Base-by-base conservation (phyloP, 2,329 filamentous ascomycete species). In the Thielaviopsis ethacetica region DNA sequence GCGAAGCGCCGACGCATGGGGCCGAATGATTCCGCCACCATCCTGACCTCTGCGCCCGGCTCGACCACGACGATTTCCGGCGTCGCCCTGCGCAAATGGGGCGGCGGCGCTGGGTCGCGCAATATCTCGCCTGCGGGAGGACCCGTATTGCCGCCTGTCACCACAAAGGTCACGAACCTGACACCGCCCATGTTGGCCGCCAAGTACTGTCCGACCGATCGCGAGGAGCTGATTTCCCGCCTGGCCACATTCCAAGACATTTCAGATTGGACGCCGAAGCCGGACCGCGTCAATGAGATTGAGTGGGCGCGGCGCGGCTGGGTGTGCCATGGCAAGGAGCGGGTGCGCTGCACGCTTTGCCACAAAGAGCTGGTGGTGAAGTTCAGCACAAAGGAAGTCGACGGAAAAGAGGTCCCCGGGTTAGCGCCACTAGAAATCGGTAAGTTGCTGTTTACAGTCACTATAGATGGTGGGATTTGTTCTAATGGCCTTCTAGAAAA, bases 241-340 rank as follows among this genome's bases (percentile, higher is more conserved):
- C 76, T 98, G 27, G 85, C 85, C 62, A 94, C 89, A 0, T 98
- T 95, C 68, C 86, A 91, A 67, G 89, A 91, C 64, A 83, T 97
- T 54, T 93, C 89, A 58, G 81, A 86, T 68, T 98, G 91, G 91
- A 86, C 87, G n/a, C 86, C 88, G 0, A 97, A 97, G 69, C 91
- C 93, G 0, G 81, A 91, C 57, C 77, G 76, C 38, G 84, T 97
- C 65, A 89, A 83, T 67, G 93, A 97, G 71, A 83, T 96, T 7
- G 86, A 90, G 69, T 98, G 93, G 93, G 91, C 91, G 0, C 95
- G 91, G 74, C 76, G 87, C 61, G 91, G 91, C 0, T 98, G 93
- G 91, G 77, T 85, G 3, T 96, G 91, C 66, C 82, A 86, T 53
- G 85, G 85, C 65, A 83, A 83, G 63, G 90, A 95, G 70, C 86